Evolutionary conservation across 805 yeast genomes (phyloP), one percentile per base, ranked within the genome.

Genomic region (Spencermartinsiella europaea): DNA sequence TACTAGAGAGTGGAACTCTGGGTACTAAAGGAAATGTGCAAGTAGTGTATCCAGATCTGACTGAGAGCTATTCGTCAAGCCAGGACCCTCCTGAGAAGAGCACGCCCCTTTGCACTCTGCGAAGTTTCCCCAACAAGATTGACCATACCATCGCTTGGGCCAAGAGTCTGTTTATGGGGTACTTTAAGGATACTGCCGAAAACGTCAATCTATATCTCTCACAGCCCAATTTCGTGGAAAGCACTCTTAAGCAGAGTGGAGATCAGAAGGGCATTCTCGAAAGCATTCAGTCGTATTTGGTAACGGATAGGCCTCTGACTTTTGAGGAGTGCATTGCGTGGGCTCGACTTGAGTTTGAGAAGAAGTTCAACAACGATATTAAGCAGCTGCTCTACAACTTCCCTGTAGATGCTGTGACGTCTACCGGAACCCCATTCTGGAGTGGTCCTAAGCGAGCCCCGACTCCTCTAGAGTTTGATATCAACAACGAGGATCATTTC

Each of bases 81-180:
- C 95, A 88, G 65, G 99, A 93, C 69, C 99, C 99, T 38, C 99
- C 99, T 34, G 99, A 93, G 72, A 89, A 89, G 69, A 81, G 96
- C 2, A 90, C 93, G 61, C 99, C 99, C 27, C 75, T 93, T 61
- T 93, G 99, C 76, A 93, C 99, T 2, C 75, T 93, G 63, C 82
- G 98, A 69, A 86, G 96, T 2, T 93, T 93, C 83, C 99, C 99
- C 47, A 86, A 89, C 68, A 91, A 91, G 69, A 93, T 93, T 59
- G 99, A 93, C 65, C 99, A 93, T 64, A 93, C 99, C 1, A 93
- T 93, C 69, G 98, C 99, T 4, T 93, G 99, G 99, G 95, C 98
- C 14, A 95, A 95, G 70, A 81, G 89, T 16, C 74, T 88, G 62
- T 93, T 93, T 76, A 93, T 85, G 73, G 96, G 93, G 17, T 88